Evolutionary conservation across 345 rosid species (phyloP).

Genomic region (Eucalyptus pauciflora): DNA sequence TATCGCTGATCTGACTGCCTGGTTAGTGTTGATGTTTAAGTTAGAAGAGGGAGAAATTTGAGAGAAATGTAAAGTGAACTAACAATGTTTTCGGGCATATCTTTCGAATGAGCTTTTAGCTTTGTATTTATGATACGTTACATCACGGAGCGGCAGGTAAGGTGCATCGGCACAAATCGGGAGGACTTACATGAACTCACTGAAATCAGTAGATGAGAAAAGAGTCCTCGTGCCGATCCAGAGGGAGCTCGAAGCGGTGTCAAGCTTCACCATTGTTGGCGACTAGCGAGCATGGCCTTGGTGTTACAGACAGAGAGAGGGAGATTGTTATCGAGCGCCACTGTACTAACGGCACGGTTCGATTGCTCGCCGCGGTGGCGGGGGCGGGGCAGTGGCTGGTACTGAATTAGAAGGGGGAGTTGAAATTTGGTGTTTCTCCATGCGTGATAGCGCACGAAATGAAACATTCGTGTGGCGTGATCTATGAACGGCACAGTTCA

Average conservation of each 20-base stretch:
- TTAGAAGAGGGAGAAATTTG: neutral
- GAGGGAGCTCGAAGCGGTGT: neutral
- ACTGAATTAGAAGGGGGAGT: neutral
- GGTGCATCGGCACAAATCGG: neutral
- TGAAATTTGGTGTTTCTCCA: neutral
- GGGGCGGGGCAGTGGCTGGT: neutral
- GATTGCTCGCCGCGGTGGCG: neutral
- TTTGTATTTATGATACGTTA: neutral
- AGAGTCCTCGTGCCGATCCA: neutral
- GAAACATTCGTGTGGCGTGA: neutral
- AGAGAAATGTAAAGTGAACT: neutral
- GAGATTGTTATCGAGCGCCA: neutral
- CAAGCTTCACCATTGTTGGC: neutral
- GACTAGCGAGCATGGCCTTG: neutral
- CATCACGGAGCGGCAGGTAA: neutral
- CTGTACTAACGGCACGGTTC: neutral
- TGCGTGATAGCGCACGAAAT: neutral
- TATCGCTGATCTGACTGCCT: accelerated
- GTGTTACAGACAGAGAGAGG: neutral
- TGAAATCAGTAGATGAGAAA: neutral
- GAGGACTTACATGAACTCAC: neutral
- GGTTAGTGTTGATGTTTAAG: neutral
- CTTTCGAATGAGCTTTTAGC: neutral
- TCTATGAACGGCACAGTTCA: neutral
- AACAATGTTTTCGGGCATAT: neutral